A percentile compares a stretch with the other conserved stretches of the same genome.
phyloP scores from a whole-genome alignment of 768 basidiomycete species.

The Cyathus striatus region DNA sequence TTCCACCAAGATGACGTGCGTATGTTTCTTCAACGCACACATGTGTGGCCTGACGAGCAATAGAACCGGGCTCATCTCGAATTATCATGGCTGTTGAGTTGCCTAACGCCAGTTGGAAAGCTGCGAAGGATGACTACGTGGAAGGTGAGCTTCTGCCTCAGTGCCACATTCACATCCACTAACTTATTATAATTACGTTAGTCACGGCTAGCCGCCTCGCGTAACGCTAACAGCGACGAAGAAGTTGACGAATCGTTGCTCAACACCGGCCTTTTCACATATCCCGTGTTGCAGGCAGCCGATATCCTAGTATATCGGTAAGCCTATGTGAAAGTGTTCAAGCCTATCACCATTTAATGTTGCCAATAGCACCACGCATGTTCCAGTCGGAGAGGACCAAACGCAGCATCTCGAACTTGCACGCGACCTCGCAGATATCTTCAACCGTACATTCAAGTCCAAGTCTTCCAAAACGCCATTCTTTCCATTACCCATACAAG shows the following conservation, averaged over 20 bases:
- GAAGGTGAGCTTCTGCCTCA: conserved; percentile 57
- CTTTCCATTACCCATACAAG: conserved; percentile 69
- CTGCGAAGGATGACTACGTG: conserved; percentile 92
- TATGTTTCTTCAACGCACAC: conserved; percentile 2
- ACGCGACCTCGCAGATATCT: conserved; percentile 76
- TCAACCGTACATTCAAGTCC: conserved; percentile 65
- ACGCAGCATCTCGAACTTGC: conserved; percentile 89
- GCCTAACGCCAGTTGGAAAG: conserved; percentile 77
- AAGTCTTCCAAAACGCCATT: conserved; percentile 31
- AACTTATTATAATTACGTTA: too few relatives aligned
- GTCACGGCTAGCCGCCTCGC: conserved; percentile 70
- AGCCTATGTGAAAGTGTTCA: conserved; percentile 9
- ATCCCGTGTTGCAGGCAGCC: conserved; percentile 91
- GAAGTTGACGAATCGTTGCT: conserved; percentile 80
- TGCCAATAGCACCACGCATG: conserved; percentile 83
- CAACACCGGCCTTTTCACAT: conserved; percentile 84
- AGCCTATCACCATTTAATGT: conserved; percentile 1
- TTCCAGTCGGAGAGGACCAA: conserved; percentile 97
- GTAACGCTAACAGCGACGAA: conserved; percentile 70
- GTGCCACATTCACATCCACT: too few relatives aligned
- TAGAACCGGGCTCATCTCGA: conserved; percentile 85
- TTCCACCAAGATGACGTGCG: conserved; percentile 90
- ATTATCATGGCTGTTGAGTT: conserved; percentile 86
- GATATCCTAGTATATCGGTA: conserved; percentile 87
- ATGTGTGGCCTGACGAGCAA: neutral